Evolutionary conservation across 495 filamentous ascomycete genomes (phyloP).

Genomic region (Bombardia bombarda): DNA sequence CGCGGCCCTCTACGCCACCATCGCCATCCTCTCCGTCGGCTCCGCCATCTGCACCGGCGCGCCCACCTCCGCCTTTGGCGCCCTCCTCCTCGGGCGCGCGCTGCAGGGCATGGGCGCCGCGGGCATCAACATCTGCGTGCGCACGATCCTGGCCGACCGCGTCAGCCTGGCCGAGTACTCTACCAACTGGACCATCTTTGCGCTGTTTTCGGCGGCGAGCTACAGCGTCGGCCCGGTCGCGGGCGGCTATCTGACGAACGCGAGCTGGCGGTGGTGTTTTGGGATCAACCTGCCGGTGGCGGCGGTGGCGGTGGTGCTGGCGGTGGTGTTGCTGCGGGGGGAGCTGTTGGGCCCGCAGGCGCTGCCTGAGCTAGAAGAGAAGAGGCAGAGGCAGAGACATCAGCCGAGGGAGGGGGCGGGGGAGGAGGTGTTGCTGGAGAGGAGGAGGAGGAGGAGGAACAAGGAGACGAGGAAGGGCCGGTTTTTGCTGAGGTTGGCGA

Average conservation of each 20-base stretch:
- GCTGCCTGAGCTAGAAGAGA: slow-evolving; percentile 18
- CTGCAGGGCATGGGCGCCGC: slow-evolving; percentile 49
- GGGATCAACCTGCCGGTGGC: slow-evolving; percentile 46
- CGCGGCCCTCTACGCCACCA: slow-evolving; percentile 9
- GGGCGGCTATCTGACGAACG: slow-evolving; percentile 33
- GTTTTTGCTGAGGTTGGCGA: slow-evolving; percentile 29
- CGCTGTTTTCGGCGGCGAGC: slow-evolving; percentile 39
- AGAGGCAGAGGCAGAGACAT: no score
- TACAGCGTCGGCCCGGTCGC: slow-evolving; percentile 50
- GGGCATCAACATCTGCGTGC: slow-evolving; percentile 45
- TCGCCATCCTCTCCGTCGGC: slow-evolving; percentile 13
- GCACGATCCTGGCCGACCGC: slow-evolving; percentile 48
- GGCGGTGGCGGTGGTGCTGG: slow-evolving; percentile 26
- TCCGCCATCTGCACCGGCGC: slow-evolving; percentile 36
- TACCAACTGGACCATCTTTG: slow-evolving; percentile 50
- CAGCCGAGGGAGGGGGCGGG: neutral
- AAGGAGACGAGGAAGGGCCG: slow-evolving; percentile 16
- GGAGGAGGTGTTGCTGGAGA: neutral
- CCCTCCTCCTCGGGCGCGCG: slow-evolving; percentile 49
- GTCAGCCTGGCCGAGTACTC: slow-evolving; percentile 50
- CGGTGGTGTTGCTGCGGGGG: slow-evolving; percentile 32
- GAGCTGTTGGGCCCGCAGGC: slow-evolving; percentile 30
- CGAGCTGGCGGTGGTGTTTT: slow-evolving; percentile 54
- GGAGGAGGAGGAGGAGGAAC: slow-evolving; percentile 5
- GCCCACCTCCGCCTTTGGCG: slow-evolving; percentile 40